Evolutionary conservation across 768 basidiomycete genomes (phyloP), one percentile per base, ranked within the genome.

Genomic region (Termitomyces sp.): DNA sequence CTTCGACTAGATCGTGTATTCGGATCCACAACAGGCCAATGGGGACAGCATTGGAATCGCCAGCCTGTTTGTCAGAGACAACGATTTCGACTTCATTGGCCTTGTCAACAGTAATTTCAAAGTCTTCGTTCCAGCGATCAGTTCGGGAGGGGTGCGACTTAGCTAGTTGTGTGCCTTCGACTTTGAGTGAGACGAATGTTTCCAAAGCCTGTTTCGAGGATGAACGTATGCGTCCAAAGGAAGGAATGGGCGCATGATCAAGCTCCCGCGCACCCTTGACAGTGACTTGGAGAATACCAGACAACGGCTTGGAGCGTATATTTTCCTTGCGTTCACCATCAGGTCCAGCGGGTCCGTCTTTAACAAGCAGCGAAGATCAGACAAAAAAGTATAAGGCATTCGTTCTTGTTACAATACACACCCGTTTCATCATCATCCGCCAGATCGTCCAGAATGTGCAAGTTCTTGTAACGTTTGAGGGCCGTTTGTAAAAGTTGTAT

Each of bases 51-150:
- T 93, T 83, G 14, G 77, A 75, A 59, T 94, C 92, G 56, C 86
- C 87, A 19, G 84, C 82, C 65, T 92, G 90, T 64, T 93, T 93
- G 73, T 99, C 97, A 65, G 94, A 95, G 32, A 99, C 84, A 31
- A 93, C 91, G 51, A 99, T 87, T 74, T 98, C 97, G 48, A 98
- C 90, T 78, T 99, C 97, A 69, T 96, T 98, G 14, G 96, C 95
- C 73, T 98, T 98, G 77, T 98, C 96, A 40, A 98, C 91, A 0
- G 87, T 80, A 58, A 99, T 92, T 71, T 96, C 94, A 60, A 98
- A 98, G 58, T 95, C 92, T 72, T 99, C 95, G 68, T 93, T 92
- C 97, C 97, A 99, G 44, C 91, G 87, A 73, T 98, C 97, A 29
- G 89, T 97, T 58, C 94, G 87, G 10, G 94, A 88, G 8, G 93